A percentile compares a stretch with the other conserved stretches of the same genome.
These are phyloP conservation scores for Phalaenopsis hybrid DNA, from an alignment of 116 monocot genomes.

Conservation along the genomic window DNA sequence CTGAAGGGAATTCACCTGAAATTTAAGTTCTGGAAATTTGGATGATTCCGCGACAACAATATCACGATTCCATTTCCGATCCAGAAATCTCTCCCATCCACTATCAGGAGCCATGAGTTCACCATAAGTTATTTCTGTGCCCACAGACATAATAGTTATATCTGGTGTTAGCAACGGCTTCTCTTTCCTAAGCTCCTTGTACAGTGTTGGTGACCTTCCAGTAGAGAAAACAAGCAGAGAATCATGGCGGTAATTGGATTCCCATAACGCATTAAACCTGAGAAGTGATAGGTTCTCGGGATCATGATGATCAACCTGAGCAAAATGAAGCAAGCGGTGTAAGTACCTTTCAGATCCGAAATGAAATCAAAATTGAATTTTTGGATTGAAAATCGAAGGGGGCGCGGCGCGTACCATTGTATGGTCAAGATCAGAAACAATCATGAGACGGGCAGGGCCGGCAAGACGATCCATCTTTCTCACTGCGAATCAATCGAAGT, in stretches of 20 bases:
- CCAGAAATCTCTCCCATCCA: conserved; percentile 57
- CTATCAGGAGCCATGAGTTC: conserved; percentile 64
- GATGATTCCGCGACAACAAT: conserved; percentile 69
- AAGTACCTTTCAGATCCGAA: background rate
- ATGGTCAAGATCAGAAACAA: conserved; percentile 91
- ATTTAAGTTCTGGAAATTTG: conserved; percentile 47
- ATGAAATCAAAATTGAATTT: background rate
- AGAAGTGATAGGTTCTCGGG: conserved; percentile 63
- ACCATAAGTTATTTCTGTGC: conserved; percentile 84
- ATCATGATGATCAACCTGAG: conserved; percentile 84
- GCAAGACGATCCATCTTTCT: conserved; percentile 53
- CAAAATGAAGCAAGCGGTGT: background rate
- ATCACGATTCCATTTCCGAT: conserved; percentile 62
- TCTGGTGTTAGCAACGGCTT: conserved; percentile 79
- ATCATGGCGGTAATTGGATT: conserved; percentile 60
- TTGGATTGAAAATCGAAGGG: background rate
- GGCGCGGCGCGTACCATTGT: conserved; percentile 58
- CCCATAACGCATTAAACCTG: conserved; percentile 84
- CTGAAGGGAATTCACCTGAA: conserved; percentile 16
- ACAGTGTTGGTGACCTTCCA: conserved; percentile 69
- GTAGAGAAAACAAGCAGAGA: conserved; percentile 87
- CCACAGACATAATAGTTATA: conserved; percentile 83
- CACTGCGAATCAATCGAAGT: background rate
- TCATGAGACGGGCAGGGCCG: conserved; percentile 64
- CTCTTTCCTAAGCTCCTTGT: conserved; percentile 62